Conservation (phyloP, 1,284 basidiomycete genomes). For the Porodaedalea pini region DNA sequence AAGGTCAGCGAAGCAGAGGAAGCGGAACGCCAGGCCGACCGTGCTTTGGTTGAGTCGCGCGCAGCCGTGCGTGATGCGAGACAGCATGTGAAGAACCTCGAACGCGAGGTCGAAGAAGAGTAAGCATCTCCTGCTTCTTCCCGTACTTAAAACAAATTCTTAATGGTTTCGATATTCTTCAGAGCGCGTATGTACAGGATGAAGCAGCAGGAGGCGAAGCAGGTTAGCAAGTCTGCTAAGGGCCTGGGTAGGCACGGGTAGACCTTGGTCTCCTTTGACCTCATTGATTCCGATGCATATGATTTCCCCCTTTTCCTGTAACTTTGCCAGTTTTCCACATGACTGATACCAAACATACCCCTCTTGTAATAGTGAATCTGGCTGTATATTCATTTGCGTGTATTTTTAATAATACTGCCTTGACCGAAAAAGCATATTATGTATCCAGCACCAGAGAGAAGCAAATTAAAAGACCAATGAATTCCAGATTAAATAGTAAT, state of each 20-base stretch:
- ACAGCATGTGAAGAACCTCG: conserved; percentile 50
- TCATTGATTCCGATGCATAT: background rate
- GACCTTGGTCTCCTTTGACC: conserved; percentile 16
- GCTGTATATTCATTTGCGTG: too few species aligned
- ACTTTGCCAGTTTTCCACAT: background rate
- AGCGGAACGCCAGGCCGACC: conserved; percentile 53
- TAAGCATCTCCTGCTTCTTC: conserved; percentile 32
- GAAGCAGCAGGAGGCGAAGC: conserved; percentile 56
- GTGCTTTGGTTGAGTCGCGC: conserved; percentile 46
- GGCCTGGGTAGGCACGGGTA: conserved; percentile 54
- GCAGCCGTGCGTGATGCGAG: conserved; percentile 46
- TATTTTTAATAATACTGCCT: too few species aligned
- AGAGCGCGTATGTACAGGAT: conserved; percentile 53
- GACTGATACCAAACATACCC: background rate
- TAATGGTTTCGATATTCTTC: conserved; percentile 8
- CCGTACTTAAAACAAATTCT: background rate
- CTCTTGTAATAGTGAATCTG: too few species aligned
- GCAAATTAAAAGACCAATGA: too few species aligned
- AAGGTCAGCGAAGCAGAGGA: conserved; percentile 52
- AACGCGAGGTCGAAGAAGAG: conserved; percentile 55
- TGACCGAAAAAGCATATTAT: too few species aligned
- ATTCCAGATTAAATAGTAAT: too few species aligned
- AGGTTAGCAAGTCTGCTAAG: conserved; percentile 50
- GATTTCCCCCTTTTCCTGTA: background rate
- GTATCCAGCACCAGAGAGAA: too few species aligned